Percentiles rank a stretch among this genome's conserved stretches.
phyloP scores from a whole-genome alignment of 2,329 filamentous ascomycete species.

The Spiromastix sp. region DNA sequence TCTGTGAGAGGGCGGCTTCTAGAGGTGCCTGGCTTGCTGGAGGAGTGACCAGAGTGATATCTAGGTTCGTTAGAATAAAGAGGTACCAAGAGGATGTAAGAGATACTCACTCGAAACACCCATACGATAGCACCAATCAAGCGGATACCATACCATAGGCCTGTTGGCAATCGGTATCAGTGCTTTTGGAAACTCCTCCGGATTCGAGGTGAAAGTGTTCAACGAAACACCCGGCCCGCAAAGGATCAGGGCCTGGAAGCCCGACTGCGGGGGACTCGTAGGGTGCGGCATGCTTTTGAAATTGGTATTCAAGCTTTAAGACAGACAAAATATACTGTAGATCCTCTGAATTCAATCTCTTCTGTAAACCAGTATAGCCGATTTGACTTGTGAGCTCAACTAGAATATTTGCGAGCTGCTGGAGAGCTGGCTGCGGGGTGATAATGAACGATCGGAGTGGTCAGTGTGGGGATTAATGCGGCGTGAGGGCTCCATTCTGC shows the following conservation, averaged over 20 bases:
- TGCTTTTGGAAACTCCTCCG: conserved; percentile 39
- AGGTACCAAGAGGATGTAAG: conserved; percentile 1
- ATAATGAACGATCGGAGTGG: too few species aligned
- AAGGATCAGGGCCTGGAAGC: conserved; percentile 40
- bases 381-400: too few species aligned
- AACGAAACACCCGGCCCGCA: conserved; percentile 40
- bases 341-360: too few species aligned
- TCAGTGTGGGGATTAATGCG: too few species aligned
- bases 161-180: conserved; percentile 40
- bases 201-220: conserved; percentile 40
- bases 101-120: conserved; percentile 34
- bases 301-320: too few species aligned
- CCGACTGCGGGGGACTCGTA: conserved; percentile 12
- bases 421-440: too few species aligned
- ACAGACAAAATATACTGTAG: too few species aligned
- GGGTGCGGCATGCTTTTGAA: conserved; percentile 7
- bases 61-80: conserved; percentile 16
- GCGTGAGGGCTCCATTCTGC: too few species aligned
- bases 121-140: conserved; percentile 40
- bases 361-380: too few species aligned
- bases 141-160: conserved; percentile 40
- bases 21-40: conserved; percentile 33
- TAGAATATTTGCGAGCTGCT: too few species aligned
- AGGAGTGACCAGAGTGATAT: conserved; percentile 40
- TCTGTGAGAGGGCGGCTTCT: conserved; percentile 38